These are phyloP conservation scores for Boletus bicolor DNA, from an alignment of 768 basidiomycete genomes.

Conservation along the genomic window DNA sequence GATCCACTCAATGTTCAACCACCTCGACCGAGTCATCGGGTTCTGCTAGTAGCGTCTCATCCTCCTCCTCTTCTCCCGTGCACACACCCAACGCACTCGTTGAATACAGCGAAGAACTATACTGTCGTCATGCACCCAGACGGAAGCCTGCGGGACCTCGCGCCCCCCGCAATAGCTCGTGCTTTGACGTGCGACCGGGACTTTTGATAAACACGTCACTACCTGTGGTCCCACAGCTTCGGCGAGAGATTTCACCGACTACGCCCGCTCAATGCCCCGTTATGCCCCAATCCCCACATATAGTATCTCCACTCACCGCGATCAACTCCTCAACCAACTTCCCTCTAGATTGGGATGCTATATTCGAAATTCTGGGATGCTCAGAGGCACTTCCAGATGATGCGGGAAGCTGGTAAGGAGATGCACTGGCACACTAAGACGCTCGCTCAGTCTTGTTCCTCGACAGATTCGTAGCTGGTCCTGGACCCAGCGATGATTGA, in stretches of 20 bases:
- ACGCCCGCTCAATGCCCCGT: conserved; percentile 1
- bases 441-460: not conserved
- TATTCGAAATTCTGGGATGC: conserved; percentile 29
- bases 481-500: not conserved
- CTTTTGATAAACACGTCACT: conserved; percentile 21
- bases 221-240: conserved; percentile 3
- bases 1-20: conserved; percentile 14
- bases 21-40: conserved; percentile 14
- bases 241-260: not conserved
- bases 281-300: not conserved
- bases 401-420: conserved; percentile 13
- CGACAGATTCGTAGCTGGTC: conserved; percentile 4
- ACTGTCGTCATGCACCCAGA: conserved; percentile 7
- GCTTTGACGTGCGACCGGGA: conserved; percentile 5
- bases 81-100: not conserved
- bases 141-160: conserved; percentile 30
- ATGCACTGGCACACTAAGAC: not conserved
- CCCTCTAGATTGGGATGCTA: conserved; percentile 30
- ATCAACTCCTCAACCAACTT: conserved; percentile 16
- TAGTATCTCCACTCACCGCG: not conserved
- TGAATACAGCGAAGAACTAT: conserved; percentile 5
- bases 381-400: not conserved
- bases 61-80: conserved; percentile 13
- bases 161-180: conserved; percentile 11
- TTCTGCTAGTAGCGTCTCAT: conserved; percentile 2